These are phyloP conservation scores for Gracilaria gracilis DNA, from an alignment of 23 red algal species.

Conservation along the genomic window DNA sequence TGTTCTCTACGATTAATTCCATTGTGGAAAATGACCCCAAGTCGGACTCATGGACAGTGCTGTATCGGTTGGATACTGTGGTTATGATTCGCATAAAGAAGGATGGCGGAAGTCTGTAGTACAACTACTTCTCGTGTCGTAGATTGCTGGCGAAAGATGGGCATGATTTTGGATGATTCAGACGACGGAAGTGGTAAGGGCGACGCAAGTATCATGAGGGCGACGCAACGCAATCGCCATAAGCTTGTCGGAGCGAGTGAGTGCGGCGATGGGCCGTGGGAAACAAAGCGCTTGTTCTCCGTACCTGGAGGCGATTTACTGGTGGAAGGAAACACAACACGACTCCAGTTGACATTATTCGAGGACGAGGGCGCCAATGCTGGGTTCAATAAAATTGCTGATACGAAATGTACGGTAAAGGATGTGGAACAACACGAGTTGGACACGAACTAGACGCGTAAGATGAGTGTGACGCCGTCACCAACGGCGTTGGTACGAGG, in stretches of 20 bases:
- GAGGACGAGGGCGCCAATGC: too few species aligned
- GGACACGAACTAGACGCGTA: too few species aligned
- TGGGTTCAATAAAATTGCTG: too few species aligned
- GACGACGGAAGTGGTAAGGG: slow-evolving; percentile 6
- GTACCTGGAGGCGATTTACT: slow-evolving; percentile 31
- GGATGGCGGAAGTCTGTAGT: too few species aligned
- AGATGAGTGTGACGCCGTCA: too few species aligned
- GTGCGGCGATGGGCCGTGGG: background rate
- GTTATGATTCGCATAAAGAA: too few species aligned
- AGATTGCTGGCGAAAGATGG: slow-evolving; percentile 13
- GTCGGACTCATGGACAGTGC: slow-evolving; percentile 39
- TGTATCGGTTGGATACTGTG: slow-evolving; percentile 34
- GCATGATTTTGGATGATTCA: slow-evolving; percentile 33
- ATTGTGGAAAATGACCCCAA: slow-evolving; percentile 24
- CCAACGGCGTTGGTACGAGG: too few species aligned
- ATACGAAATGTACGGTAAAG: too few species aligned
- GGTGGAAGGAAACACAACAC: too few species aligned
- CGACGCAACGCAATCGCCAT: too few species aligned
- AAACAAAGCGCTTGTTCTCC: slow-evolving; percentile 42
- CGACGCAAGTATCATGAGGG: background rate
- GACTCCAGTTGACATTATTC: too few species aligned
- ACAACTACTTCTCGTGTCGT: slow-evolving; percentile 55
- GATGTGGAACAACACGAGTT: too few species aligned
- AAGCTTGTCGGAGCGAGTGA: background rate
- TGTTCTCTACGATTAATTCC: slow-evolving; percentile 49